These are phyloP conservation scores for Acanthamoeba comandoni DNA, from an alignment of 208 protist genomes.

Conservation along the genomic window DNA sequence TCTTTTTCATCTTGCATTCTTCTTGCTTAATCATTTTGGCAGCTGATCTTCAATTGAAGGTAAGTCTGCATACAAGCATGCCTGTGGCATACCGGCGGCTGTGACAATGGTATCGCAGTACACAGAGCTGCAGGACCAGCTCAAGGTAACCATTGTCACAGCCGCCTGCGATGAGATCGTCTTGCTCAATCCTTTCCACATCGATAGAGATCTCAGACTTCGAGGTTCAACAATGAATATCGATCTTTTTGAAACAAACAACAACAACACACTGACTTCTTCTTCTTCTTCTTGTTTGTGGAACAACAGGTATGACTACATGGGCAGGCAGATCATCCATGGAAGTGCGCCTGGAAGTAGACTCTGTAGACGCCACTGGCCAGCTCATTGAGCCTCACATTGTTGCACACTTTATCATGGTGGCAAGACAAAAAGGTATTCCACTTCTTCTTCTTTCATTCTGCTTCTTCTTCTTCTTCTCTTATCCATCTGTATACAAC, in stretches of 20 bases:
- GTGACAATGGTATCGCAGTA: too few species aligned
- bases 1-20: background rate
- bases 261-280: too few species aligned
- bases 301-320: conserved; percentile 31
- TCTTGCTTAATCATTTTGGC: background rate
- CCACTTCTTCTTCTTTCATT: too few species aligned
- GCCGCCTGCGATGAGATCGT: conserved; percentile 54
- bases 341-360: conserved; percentile 64
- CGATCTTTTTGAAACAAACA: too few species aligned
- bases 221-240: too few species aligned
- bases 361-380: background rate
- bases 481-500: too few species aligned
- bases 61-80: conserved; percentile 11
- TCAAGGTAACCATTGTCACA: conserved; percentile 61
- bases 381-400: conserved; percentile 13
- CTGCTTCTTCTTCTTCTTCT: background rate
- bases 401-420: conserved; percentile 69
- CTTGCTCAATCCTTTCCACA: conserved; percentile 52
- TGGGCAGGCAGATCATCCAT: conserved; percentile 60
- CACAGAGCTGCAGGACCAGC: too few species aligned
- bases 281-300: background rate
- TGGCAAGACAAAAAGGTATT: background rate
- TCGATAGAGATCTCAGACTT: conserved; percentile 54
- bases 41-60: too few species aligned
- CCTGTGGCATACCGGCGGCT: too few species aligned